These are phyloP conservation scores for Rhodotorula sp. DNA, from an alignment of 1,284 basidiomycete species.

Conservation along the genomic window DNA sequence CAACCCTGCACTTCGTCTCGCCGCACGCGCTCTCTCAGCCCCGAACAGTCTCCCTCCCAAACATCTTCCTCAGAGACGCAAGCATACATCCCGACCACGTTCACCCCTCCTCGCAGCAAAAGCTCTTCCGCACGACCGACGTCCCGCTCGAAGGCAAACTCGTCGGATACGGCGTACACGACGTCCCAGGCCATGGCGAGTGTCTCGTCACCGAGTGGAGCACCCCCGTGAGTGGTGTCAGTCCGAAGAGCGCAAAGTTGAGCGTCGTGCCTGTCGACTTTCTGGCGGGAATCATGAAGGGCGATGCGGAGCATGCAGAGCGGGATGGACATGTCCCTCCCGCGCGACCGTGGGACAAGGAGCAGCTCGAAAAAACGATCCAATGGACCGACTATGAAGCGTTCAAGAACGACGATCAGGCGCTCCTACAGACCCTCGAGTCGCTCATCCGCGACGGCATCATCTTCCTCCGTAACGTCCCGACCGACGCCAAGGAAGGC, in stretches of 20 bases:
- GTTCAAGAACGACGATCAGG: slow-evolving; percentile 17
- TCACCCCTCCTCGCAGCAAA: slow-evolving; percentile 72
- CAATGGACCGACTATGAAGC: slow-evolving; percentile 14
- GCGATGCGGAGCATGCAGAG: neutral
- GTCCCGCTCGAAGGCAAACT: slow-evolving; percentile 55
- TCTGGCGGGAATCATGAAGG: slow-evolving; percentile 32
- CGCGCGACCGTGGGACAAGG: slow-evolving; percentile 19
- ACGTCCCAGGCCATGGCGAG: slow-evolving; percentile 45
- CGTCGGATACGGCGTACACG: slow-evolving; percentile 43
- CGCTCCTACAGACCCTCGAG: slow-evolving; percentile 46
- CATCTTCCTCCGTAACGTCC: slow-evolving; percentile 59
- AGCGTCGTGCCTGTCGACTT: slow-evolving; percentile 56
- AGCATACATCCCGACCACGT: slow-evolving; percentile 62
- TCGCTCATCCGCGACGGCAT: slow-evolving; percentile 57
- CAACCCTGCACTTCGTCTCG: slow-evolving; percentile 45
- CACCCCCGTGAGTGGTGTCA: slow-evolving; percentile 34
- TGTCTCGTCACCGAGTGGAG: slow-evolving; percentile 53
- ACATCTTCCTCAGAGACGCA: slow-evolving; percentile 58
- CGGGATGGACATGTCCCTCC: slow-evolving; percentile 5
- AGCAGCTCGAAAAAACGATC: slow-evolving; percentile 6
- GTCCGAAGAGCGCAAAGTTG: slow-evolving; percentile 23
- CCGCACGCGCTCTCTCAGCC: neutral
- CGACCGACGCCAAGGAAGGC: slow-evolving; percentile 61
- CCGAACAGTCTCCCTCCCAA: slow-evolving; percentile 30
- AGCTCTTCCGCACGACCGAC: slow-evolving; percentile 65